Conservation (phyloP, 1,139 yeast genomes). For the Yamadazyma atlantica region DNA sequence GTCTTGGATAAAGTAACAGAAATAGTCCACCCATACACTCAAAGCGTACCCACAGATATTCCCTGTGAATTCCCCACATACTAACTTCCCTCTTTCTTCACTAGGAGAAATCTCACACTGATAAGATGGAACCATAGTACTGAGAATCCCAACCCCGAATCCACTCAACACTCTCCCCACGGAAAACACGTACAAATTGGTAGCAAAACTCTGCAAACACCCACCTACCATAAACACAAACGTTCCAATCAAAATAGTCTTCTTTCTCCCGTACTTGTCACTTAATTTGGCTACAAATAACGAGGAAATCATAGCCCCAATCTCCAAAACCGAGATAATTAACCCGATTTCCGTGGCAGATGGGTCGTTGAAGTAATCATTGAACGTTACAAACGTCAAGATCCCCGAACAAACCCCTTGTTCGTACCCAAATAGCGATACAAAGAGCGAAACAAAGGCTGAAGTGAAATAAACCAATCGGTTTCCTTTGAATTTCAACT, state of each 20-base stretch:
- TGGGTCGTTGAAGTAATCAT: slow-evolving; percentile 44
- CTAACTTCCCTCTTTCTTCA: slow-evolving; percentile 54
- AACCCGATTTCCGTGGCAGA: slow-evolving; percentile 48
- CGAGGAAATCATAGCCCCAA: slow-evolving; percentile 52
- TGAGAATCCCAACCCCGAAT: slow-evolving; percentile 51
- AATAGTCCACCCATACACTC: slow-evolving; percentile 57
- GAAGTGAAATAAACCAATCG: slow-evolving; percentile 69
- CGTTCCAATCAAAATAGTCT: slow-evolving; percentile 51
- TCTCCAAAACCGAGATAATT: slow-evolving; percentile 50
- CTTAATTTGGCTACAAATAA: slow-evolving; percentile 47
- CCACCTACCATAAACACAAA: slow-evolving; percentile 52
- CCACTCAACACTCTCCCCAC: slow-evolving; percentile 54
- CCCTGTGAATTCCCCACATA: slow-evolving; percentile 56
- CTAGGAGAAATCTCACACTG: slow-evolving; percentile 58
- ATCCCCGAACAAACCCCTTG: slow-evolving; percentile 92
- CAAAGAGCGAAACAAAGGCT: slow-evolving; percentile 80
- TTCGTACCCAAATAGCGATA: slow-evolving; percentile 84
- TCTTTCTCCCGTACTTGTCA: slow-evolving; percentile 47
- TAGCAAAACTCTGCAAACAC: slow-evolving; percentile 45
- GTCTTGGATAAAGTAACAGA: slow-evolving; percentile 47
- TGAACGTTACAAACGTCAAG: slow-evolving; percentile 46
- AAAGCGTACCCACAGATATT: slow-evolving; percentile 52
- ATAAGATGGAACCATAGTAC: slow-evolving; percentile 54
- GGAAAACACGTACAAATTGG: slow-evolving; percentile 42
- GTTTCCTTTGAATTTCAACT: slow-evolving; percentile 39